Conservation (phyloP, 495 filamentous ascomycete genomes). For the Daldinia bambusicola region DNA sequence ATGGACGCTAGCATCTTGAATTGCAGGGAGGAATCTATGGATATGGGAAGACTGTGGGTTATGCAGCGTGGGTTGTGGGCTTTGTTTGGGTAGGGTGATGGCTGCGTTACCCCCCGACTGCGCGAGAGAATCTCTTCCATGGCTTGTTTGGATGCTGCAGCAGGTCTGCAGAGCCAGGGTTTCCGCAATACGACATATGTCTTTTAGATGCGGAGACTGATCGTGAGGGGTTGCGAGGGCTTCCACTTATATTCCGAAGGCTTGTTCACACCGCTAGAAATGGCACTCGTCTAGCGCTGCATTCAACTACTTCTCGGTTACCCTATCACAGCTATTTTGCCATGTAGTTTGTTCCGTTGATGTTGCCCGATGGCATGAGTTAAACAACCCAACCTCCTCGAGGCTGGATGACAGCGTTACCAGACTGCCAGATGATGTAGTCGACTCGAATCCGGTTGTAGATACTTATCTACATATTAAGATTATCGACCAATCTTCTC, state of each 20-base stretch:
- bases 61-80: constrained; percentile 36
- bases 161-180: constrained; percentile 34
- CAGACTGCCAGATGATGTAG: constrained; percentile 36
- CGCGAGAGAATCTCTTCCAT: constrained; percentile 26
- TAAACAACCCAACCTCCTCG: constrained; percentile 20
- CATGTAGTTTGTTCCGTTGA: constrained; percentile 23
- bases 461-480: constrained; percentile 12
- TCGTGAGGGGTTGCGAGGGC: constrained; percentile 37
- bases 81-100: constrained; percentile 27
- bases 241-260: constrained; percentile 33
- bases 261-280: constrained; percentile 44
- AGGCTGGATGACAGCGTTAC: constrained; percentile 18
- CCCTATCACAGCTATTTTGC: constrained; percentile 26
- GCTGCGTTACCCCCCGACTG: constrained; percentile 30
- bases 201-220: constrained; percentile 38
- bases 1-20: constrained; percentile 25
- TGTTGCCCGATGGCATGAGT: constrained; percentile 26
- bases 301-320: constrained; percentile 33
- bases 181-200: constrained; percentile 35
- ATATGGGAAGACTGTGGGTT: constrained; percentile 27
- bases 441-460: constrained; percentile 28
- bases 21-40: constrained; percentile 31
- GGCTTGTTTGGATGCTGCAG: constrained; percentile 33
- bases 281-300: constrained; percentile 28
- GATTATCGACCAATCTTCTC: constrained; percentile 27